Percentiles rank a stretch among this genome's conserved stretches.
phyloP scores from a whole-genome alignment of 1,139 yeast species.

The Kodamaea suecica region DNA sequence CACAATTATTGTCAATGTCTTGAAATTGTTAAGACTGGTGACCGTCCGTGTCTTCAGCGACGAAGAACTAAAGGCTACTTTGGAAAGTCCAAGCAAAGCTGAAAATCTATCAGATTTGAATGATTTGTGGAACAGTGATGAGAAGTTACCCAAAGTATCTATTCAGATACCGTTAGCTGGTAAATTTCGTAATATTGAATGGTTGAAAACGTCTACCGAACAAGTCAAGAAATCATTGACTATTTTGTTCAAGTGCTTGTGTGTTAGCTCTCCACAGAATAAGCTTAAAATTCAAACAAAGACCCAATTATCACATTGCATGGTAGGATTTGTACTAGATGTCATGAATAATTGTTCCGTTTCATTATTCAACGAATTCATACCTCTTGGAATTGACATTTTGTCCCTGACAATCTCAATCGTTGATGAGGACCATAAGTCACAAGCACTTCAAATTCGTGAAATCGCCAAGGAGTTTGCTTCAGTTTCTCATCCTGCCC shows the following conservation, averaged over 20 bases:
- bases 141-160: neutral
- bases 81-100: neutral
- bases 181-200: constrained; percentile 48
- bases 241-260: constrained; percentile 27
- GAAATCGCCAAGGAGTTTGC: constrained; percentile 4
- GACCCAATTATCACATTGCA: constrained; percentile 20
- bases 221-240: constrained; percentile 54
- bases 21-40: constrained; percentile 23
- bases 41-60: constrained; percentile 31
- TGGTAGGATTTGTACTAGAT: constrained; percentile 23
- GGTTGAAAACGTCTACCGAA: constrained; percentile 63
- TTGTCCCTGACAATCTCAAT: constrained; percentile 20
- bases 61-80: constrained; percentile 9
- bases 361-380: constrained; percentile 30
- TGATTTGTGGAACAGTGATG: neutral
- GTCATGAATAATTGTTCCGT: constrained; percentile 30
- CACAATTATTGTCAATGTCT: constrained; percentile 19
- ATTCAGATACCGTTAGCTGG: constrained; percentile 4
- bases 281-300: constrained; percentile 23
- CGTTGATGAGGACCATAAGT: constrained; percentile 5
- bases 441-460: constrained; percentile 5
- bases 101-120: neutral
- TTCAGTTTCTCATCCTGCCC: constrained; percentile 2
- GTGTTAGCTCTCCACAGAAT: constrained; percentile 13
- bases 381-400: constrained; percentile 32